Evolutionary conservation across 495 filamentous ascomycete genomes (phyloP).

Genomic region (Daldinia concentrica): DNA sequence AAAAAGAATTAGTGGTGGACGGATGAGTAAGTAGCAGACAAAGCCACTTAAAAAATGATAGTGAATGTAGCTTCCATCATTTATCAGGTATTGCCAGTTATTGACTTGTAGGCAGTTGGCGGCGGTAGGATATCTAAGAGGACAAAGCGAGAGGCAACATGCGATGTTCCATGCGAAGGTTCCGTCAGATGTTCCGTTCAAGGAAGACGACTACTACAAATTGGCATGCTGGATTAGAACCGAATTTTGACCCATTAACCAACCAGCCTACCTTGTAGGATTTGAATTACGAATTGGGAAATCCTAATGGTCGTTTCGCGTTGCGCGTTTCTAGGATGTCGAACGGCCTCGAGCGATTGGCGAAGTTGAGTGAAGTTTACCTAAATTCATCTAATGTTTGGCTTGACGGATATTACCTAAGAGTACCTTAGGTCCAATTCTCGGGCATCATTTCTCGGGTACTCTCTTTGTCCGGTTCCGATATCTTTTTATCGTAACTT

Average conservation of each 20-base stretch:
- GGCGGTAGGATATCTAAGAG: not conserved
- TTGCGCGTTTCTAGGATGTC: not conserved
- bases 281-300: not conserved
- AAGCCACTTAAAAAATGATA: slow-evolving; percentile 14
- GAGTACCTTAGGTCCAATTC: too few species aligned
- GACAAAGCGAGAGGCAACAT: slow-evolving; percentile 17
- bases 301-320: not conserved
- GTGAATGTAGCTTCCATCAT: slow-evolving; percentile 16
- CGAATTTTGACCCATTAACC: not conserved
- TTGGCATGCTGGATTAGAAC: slow-evolving; percentile 26
- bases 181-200: slow-evolving; percentile 12
- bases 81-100: not conserved
- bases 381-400: slow-evolving; percentile 3
- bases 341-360: slow-evolving; percentile 11
- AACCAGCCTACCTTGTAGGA: not conserved
- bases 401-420: slow-evolving; percentile 14
- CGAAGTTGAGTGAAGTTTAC: slow-evolving; percentile 2
- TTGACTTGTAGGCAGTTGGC: not conserved
- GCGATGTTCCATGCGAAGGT: slow-evolving; percentile 6
- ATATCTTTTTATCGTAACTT: not conserved
- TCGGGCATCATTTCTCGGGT: not conserved
- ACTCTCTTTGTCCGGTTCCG: slow-evolving; percentile 25
- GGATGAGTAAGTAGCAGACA: slow-evolving; percentile 12
- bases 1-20: not conserved
- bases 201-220: slow-evolving; percentile 30